Conservation (phyloP, 768 basidiomycete species). For the Lactarius akahatsu region DNA sequence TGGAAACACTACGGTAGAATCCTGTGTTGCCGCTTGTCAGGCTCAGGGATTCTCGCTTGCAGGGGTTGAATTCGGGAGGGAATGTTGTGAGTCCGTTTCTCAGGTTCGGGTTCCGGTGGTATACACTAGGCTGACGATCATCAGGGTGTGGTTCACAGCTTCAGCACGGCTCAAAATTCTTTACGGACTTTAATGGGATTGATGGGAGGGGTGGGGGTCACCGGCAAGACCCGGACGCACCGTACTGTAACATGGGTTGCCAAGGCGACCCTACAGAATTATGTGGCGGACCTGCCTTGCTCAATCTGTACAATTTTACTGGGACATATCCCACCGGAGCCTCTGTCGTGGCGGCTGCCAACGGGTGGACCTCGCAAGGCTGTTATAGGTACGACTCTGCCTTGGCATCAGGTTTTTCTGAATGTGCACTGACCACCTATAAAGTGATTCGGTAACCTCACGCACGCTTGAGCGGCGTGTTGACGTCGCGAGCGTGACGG, state of each 20-base stretch:
- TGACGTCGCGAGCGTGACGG: constrained; percentile 6
- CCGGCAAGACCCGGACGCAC: background rate
- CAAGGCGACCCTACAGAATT: background rate
- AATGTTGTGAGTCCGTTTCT: constrained; percentile 59
- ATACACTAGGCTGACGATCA: background rate
- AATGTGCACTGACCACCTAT: background rate
- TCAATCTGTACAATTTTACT: background rate
- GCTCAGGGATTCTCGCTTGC: constrained; percentile 68
- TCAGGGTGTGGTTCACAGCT: constrained; percentile 6
- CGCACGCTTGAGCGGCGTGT: constrained; percentile 5
- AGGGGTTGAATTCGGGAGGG: constrained; percentile 64
- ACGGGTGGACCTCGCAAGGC: background rate
- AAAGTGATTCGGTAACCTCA: background rate
- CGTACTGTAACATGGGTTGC: background rate
- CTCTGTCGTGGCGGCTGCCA: background rate
- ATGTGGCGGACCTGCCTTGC: background rate
- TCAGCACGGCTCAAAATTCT: background rate
- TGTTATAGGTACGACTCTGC: background rate
- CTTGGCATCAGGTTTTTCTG: background rate
- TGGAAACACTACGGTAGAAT: constrained; percentile 59
- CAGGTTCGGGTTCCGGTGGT: background rate
- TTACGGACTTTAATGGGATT: background rate
- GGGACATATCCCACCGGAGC: background rate
- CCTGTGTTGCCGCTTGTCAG: constrained; percentile 65
- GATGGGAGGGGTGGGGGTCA: too few species aligned